Evolutionary conservation across 78 protist genomes (phyloP).

Genomic region (Isochrysis galbana): DNA sequence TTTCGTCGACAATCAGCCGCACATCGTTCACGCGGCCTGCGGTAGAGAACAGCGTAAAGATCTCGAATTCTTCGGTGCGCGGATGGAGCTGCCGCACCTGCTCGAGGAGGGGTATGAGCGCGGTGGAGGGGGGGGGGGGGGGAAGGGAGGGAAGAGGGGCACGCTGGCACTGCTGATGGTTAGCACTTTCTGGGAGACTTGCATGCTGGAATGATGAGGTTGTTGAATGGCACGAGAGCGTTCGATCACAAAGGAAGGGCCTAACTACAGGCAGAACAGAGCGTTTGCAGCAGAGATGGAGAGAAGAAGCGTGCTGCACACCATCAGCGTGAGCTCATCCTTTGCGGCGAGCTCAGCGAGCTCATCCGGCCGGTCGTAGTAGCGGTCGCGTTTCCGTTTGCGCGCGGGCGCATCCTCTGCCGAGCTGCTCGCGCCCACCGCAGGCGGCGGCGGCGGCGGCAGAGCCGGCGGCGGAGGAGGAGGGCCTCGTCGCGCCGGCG

Average conservation of each 20-base stretch:
- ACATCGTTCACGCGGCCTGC: neutral
- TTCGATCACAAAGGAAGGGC: too few species aligned
- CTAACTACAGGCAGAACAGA: too few species aligned
- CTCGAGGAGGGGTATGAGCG: too few species aligned
- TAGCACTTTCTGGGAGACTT: too few species aligned
- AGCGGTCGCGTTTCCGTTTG: neutral
- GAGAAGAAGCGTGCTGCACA: too few species aligned
- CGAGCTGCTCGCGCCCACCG: neutral
- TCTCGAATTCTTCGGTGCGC: neutral
- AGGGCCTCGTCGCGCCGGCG: neutral
- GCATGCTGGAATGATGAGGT: too few species aligned
- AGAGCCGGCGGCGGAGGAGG: neutral
- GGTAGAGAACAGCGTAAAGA: neutral
- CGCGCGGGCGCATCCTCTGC: neutral
- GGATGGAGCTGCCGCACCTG: constrained; percentile 12
- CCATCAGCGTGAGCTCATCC: neutral
- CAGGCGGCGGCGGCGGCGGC: neutral
- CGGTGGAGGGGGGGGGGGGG: too few species aligned
- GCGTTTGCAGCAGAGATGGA: too few species aligned
- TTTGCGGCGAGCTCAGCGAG: neutral
- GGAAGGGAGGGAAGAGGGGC: too few species aligned
- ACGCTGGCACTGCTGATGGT: too few species aligned
- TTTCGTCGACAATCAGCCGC: neutral
- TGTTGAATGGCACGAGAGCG: too few species aligned
- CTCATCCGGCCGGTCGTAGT: neutral